Conservation (phyloP, 2,329 filamentous ascomycete genomes). For the Boeremia lycopersici region DNA sequence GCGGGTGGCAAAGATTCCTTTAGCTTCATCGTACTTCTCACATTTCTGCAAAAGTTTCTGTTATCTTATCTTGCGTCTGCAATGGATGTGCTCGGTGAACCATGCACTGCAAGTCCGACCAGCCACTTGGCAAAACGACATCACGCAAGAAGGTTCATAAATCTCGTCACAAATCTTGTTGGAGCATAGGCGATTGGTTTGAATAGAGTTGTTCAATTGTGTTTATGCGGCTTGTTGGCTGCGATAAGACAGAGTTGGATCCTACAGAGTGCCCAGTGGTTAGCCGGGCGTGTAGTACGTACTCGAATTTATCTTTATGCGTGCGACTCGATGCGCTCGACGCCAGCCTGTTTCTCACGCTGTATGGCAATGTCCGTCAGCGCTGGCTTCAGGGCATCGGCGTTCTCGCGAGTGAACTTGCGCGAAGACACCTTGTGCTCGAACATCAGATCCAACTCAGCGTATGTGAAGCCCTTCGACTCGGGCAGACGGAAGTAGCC, state of each 20-base stretch:
- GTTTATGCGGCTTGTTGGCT: too few relatives aligned
- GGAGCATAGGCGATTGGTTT: too few relatives aligned
- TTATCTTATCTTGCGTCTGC: background rate
- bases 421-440: conserved; percentile 31
- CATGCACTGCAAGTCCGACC: too few relatives aligned
- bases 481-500: conserved; percentile 33
- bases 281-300: background rate
- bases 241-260: too few relatives aligned
- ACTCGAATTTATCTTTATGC: background rate
- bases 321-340: conserved; percentile 26
- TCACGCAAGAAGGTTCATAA: too few relatives aligned
- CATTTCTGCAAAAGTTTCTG: background rate
- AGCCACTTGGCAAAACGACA: too few relatives aligned
- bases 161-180: too few relatives aligned
- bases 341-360: conserved; percentile 24
- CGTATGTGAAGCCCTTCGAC: conserved; percentile 28
- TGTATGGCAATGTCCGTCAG: conserved; percentile 24
- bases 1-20: background rate
- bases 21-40: conserved; percentile 2
- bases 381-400: conserved; percentile 25
- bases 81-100: background rate
- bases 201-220: too few relatives aligned
- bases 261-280: too few relatives aligned
- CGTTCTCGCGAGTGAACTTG: conserved; percentile 30
- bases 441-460: conserved; percentile 31